Evolutionary conservation across 805 yeast species (phyloP), one percentile per base, ranked within the genome.

Genomic region (Tetrapisispora namnaoensis): DNA sequence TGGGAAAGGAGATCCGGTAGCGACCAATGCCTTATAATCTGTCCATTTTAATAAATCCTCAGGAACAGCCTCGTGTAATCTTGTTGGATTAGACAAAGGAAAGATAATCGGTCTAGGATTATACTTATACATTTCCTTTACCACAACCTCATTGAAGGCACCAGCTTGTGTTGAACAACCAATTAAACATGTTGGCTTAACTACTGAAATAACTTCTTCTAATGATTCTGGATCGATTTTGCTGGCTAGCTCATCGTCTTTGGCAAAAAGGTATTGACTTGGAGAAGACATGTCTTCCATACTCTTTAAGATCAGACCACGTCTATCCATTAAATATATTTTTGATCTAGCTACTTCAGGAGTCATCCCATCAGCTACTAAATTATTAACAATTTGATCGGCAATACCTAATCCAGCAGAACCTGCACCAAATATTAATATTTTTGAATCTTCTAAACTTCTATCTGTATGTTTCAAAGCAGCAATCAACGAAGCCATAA

Each of bases 341-440:
- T 76, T 78, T 14, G 77, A 56, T 59, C 84, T 76, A 3, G 96
- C 96, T 51, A 83, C 80, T 59, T 83, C 86, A 13, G 59, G 66
- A n/a, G 85, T 70, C 45, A 85, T 73, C 46, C 96, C 96, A 60
- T 86, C 84, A 20, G 86, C 75, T 21, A 78, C 79, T 86, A 91
- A 81, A 68, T 90, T 95, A 68, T 82, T 88, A 42, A 79, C 86
- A 52, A 93, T 79, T 74, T 93, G 98, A 68, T 88, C 93, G 34
- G 98, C 95, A 66, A 93, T 86, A 56, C 98, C 99, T 44, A 89
- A 72, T 55, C 98, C 99, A 20, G 98, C 98, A 47, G 95, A 83
- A 46, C 98, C 98, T 10, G 98, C 96, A 59, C 99, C 99, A 63
- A 82, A 91, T 46, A 91, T 79, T 40, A 93, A 77, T 46, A 93